Conservation (phyloP, 2,329 filamentous ascomycete genomes). For the Alternaria sp. region DNA sequence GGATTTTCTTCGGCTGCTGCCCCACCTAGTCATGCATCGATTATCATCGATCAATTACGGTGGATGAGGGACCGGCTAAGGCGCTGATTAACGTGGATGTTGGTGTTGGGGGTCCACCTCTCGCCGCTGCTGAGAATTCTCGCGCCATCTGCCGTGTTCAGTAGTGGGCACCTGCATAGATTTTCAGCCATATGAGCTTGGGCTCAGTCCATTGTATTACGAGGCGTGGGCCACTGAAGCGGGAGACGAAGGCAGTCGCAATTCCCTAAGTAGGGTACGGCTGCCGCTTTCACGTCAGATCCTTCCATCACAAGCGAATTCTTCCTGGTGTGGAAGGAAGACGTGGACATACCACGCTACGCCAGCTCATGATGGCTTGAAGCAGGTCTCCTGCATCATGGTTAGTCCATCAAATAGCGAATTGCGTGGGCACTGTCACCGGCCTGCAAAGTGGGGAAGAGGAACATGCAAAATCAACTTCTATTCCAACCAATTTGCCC, state of each 20-base stretch:
- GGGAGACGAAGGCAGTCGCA: not conserved
- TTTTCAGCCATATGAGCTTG: constrained; percentile 5
- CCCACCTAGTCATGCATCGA: constrained; percentile 2
- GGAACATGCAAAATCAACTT: constrained; percentile 9
- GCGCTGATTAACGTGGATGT: constrained; percentile 10
- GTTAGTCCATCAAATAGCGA: not conserved
- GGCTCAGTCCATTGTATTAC: constrained; percentile 3
- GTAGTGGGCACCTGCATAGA: constrained; percentile 1
- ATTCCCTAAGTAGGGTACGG: not conserved
- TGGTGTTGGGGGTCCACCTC: constrained; percentile 9
- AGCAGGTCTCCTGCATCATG: not conserved
- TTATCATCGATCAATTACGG: constrained; percentile 8
- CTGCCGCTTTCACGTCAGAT: constrained; percentile 2
- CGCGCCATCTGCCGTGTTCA: not conserved
- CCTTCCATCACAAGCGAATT: not conserved
- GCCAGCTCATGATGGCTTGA: not conserved
- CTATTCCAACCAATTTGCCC: constrained; percentile 3
- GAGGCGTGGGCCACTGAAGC: constrained; percentile 5
- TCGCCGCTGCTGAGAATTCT: constrained; percentile 7
- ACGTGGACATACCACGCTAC: not conserved
- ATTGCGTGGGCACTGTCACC: not conserved
- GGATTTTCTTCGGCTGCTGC: constrained; percentile 2
- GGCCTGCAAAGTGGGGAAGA: not conserved
- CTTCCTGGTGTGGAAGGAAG: not conserved
- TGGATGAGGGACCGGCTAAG: constrained; percentile 15